Evolutionary conservation across 805 yeast species (phyloP), one percentile per base, ranked within the genome.

Genomic region (Jamesozyma piceae): DNA sequence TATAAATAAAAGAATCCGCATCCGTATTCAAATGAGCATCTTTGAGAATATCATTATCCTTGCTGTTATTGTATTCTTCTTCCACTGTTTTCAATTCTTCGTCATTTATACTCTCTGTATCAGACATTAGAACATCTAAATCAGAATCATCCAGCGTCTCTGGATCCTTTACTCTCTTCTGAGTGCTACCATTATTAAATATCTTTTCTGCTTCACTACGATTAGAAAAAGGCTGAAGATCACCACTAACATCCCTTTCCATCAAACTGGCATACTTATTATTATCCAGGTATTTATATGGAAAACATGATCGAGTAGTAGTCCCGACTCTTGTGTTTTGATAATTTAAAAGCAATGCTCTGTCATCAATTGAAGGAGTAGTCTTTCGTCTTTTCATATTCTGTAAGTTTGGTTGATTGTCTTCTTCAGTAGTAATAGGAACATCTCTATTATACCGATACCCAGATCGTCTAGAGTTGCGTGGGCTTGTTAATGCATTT

Each of bases 141-240:
- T 54, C 60, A 2, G 61, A 54, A 44, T 58, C 63, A 35, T 55
- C 55, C 19, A 58, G 43, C 1, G 59, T 53, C 31, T 55, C 60
- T 9, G 59, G 55, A 28, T 57, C 58, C 30, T 47, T 48, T 11
- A 33, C 42, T 26, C 19, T 18, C 4, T 35, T 35, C n/a, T 11
- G 5, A 24, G 6, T 32, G 17, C 22, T 15, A 27, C 41, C 13
- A 13, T 35, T 17, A 3, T 4, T 5, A 3, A 34, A 27, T 26
- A 35, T 11, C 15, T 31, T 29, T 21, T 31, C 28, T 3, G 33
- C 18, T 32, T 32, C 33, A 13, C 18, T 17, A 24, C 33, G 15
- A 13, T 37, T 26, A 20, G 27, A 30, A 33, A 18, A 33, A 10
- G 31, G 27, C 22, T 27, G 18, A 21, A 24, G 5, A 4, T 9